A percentile compares a stretch with the other conserved stretches of the same genome.
Evolutionary conservation across 1,284 basidiomycete genomes (phyloP).

Genomic region (Pholiota adiposa): DNA sequence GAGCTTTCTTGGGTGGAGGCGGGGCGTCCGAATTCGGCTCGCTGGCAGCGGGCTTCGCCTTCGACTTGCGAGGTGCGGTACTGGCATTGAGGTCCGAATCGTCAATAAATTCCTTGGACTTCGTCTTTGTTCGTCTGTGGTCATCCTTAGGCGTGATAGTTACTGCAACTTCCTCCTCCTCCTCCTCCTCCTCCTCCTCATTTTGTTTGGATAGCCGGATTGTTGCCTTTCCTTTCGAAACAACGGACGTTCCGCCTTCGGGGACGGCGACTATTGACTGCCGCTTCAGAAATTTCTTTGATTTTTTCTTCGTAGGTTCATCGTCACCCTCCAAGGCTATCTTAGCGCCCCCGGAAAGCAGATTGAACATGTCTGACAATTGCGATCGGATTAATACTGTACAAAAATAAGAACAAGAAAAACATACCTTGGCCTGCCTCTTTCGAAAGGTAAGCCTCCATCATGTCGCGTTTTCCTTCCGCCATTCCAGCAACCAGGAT

Average conservation of each 20-base stretch:
- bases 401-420: neutral
- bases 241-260: too few species aligned
- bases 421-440: neutral
- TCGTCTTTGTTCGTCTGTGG: too few species aligned
- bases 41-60: too few species aligned
- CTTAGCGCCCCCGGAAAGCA: neutral
- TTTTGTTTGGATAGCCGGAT: neutral
- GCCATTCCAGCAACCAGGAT: neutral
- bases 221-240: neutral
- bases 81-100: too few species aligned
- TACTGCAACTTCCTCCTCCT: neutral
- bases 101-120: neutral
- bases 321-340: neutral
- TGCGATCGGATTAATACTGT: neutral
- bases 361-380: neutral
- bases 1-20: too few species aligned
- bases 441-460: slow-evolving; percentile 1
- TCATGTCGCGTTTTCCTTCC: slow-evolving; percentile 1
- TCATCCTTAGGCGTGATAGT: neutral
- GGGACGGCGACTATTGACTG: too few species aligned
- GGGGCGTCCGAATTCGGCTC: too few species aligned
- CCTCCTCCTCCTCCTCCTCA: neutral
- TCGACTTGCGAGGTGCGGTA: too few species aligned
- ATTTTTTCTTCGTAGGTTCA: neutral
- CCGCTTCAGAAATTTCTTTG: neutral